Evolutionary conservation across 2,329 filamentous ascomycete species (phyloP), one percentile per base, ranked within the genome.

Genomic region (Ascochyta clinopodiicola): DNA sequence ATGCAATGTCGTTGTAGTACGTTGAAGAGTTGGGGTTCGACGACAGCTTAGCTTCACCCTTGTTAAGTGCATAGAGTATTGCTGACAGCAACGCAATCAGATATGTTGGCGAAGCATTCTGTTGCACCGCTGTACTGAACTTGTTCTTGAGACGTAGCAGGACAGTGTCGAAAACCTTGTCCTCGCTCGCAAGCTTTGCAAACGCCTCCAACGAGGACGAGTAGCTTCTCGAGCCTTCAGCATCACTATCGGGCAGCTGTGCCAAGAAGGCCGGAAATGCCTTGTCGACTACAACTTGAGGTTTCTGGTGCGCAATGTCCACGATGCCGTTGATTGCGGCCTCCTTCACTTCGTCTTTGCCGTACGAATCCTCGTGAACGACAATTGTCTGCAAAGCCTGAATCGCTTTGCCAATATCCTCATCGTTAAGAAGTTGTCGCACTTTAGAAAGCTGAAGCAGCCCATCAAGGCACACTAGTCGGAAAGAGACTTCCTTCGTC

Each of bases 261-360:
- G 86, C 85, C 72, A 89, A 81, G 67, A 89, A 88, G 5, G 84
- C 84, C 24, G 87, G 87, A 63, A 89, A 85, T 0, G 86, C 85
- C 52, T 86, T 86, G 42, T 87, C 82, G 64, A 87, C 83, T 25
- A 89, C 84, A 10, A 87, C 74, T 42, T 82, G 80, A 17, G 86
- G 84, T 63, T 86, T 87, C 56, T 85, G 80, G 56, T 83, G 83
- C 6, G 87, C 87, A 37, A 89, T 81, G 31, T 86, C 82, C 4
- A 84, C 80, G 39, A 90, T 78, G 22, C 82, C 81, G 31, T 78
- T 74, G 56, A 88, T 83, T 6, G 86, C 84, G 57, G 84, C 80
- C 55, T 82, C 79, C 59, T 85, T 85, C 31, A 88, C 74, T 55
- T 86, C 82, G 49, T 83, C 81, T 45, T 83, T 81, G 9, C 82